Evolutionary conservation across 192 early-diverging fungal species (phyloP).

Genomic region (Thoreauomyces humboldtii): DNA sequence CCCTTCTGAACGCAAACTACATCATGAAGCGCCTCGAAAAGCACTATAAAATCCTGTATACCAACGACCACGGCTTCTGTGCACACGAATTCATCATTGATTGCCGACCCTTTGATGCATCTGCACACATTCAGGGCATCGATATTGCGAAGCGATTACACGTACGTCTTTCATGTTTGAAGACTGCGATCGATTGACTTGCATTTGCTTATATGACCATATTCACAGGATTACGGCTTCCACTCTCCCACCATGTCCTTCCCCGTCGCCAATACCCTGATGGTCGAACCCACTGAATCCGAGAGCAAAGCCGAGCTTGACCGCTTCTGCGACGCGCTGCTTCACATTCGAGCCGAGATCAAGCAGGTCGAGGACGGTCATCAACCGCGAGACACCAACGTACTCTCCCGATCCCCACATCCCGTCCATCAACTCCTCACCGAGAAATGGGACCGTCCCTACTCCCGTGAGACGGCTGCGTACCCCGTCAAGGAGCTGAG

Average conservation of each 20-base stretch:
- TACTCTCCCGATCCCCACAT: conserved; percentile 88
- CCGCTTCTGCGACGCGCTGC: conserved; percentile 98
- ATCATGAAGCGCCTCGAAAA: conserved; percentile 87
- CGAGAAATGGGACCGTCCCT: conserved; percentile 84
- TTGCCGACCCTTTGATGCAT: conserved; percentile 79
- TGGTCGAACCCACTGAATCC: conserved; percentile 99
- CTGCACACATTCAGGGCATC: conserved; percentile 83
- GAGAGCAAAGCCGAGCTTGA: conserved; percentile 92
- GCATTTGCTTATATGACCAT: not conserved
- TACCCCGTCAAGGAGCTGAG: conserved; percentile 81
- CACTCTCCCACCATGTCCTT: conserved; percentile 99
- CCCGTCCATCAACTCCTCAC: conserved; percentile 72
- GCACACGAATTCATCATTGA: conserved; percentile 99
- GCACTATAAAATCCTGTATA: conserved; percentile 91
- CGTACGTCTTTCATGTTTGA: too few species aligned
- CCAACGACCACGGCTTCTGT: conserved; percentile 92
- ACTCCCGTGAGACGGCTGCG: conserved; percentile 84
- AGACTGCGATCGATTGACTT: too few species aligned
- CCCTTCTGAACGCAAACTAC: conserved; percentile 98
- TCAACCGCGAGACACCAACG: conserved; percentile 82
- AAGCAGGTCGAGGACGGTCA: conserved; percentile 79
- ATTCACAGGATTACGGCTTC: conserved; percentile 91
- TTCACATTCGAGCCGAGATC: conserved; percentile 92
- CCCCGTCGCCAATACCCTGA: conserved; percentile 97
- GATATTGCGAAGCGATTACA: conserved; percentile 97